Conservation (phyloP, 305 asterid species). For the Fraxinus xanthoxyloides region DNA sequence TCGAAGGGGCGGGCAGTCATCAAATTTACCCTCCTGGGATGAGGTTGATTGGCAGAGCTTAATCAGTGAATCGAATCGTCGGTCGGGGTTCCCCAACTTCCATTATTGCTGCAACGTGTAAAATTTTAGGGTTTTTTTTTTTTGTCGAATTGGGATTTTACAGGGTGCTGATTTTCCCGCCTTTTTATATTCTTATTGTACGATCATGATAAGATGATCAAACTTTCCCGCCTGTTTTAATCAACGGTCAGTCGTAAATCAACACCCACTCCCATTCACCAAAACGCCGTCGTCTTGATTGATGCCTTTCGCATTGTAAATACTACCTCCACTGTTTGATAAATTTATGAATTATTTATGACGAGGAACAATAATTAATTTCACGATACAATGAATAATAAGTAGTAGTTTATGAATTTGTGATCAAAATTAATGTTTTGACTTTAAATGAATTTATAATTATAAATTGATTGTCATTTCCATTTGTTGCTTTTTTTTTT, state of each 20-base stretch:
- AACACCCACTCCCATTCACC: neutral
- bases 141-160: neutral
- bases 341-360: too few species aligned
- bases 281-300: neutral
- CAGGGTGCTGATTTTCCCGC: neutral
- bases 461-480: neutral
- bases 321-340: neutral
- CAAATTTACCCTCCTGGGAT: conserved; percentile 36
- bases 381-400: neutral
- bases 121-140: conserved; percentile 1
- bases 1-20: conserved; percentile 34
- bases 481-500: neutral
- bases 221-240: neutral
- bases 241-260: neutral
- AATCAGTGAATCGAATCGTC: conserved; percentile 23
- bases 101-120: neutral
- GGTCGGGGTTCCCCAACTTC: conserved; percentile 28
- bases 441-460: neutral
- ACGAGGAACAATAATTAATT: neutral
- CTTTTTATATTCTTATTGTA: neutral
- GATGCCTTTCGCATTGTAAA: neutral
- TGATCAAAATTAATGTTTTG: neutral
- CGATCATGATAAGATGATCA: neutral
- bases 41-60: conserved; percentile 25
- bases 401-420: neutral